Base-by-base conservation (phyloP, 768 basidiomycete species). In the Phylloporus sp. region DNA sequence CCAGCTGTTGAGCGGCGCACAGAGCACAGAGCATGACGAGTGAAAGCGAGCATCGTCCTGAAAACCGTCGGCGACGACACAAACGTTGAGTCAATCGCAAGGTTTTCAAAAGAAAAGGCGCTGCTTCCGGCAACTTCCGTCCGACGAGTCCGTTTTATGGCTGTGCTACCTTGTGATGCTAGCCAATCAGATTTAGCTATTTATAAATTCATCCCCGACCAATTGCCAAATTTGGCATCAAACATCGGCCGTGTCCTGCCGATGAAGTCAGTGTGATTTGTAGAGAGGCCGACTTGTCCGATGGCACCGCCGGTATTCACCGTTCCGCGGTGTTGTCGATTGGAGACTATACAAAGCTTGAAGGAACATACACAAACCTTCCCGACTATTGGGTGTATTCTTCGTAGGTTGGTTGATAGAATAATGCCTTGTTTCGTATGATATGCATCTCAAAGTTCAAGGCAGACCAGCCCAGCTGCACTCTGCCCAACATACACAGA, bases 41-140 rank as follows among this genome's bases (percentile, higher is more conserved):
- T 72, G 68, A 82, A 67, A 67, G 77, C 76, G 69, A 85, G 73
- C 85, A 86, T 86, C 80, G 80, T 76, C 75, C 60, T 51, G 56
- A 70, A 66, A 63, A 48, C 56, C 59, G 57, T 59, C 54, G 54
- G 52, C 61, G 58, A 58, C 50, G 57, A 57, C 53, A 42, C 41
- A 31, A 11, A 40, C 6, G 35, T 32, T 29, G 46, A 27, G n/a
- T 24, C 11, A 57, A 70, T 60, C 70, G n/a, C n/a, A n/a, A 57
- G 43, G 49, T 39, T 41, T 50, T 38, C 23, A n/a, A 24, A 45
- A 43, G 48, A 52, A 63, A 57, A 63, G 60, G 49, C 42, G 45
- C 11, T 48, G 39, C 5, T 49, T 55, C 65, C 66, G 65, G 65
- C 55, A 55, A 56, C 42, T 58, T 53, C 62, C 66, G 66, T 8